A percentile compares a stretch with the other conserved stretches of the same genome.
Conservation (phyloP, 2,329 filamentous ascomycete genomes). For the Aureobasidium sp. region DNA sequence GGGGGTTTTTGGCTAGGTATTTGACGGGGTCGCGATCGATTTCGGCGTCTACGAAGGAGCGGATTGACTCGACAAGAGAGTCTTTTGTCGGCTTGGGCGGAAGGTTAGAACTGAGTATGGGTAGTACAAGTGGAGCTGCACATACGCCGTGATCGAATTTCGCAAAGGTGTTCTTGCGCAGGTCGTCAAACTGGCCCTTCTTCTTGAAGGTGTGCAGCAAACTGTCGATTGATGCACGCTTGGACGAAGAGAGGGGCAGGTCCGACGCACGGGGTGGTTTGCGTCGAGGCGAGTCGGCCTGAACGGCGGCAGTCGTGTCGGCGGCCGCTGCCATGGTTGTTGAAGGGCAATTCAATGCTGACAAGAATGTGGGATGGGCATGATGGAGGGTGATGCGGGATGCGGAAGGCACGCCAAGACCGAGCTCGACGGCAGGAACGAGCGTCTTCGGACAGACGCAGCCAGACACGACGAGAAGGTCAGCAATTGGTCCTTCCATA, state of each 20-base stretch:
- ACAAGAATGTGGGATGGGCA: background rate
- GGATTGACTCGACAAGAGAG: slow-evolving; percentile 35
- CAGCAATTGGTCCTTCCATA: background rate
- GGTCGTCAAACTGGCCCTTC: slow-evolving; percentile 72
- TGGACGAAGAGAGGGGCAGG: slow-evolving; percentile 65
- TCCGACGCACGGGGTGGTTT: slow-evolving; percentile 68
- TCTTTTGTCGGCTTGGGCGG: slow-evolving; percentile 58
- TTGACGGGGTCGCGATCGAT: slow-evolving; percentile 63
- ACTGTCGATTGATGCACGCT: slow-evolving; percentile 64
- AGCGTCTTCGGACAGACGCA: background rate
- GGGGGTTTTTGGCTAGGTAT: slow-evolving; percentile 65
- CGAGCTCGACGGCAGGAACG: slow-evolving; percentile 10
- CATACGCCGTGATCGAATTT: slow-evolving; percentile 65
- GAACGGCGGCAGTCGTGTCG: slow-evolving; percentile 4
- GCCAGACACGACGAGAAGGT: slow-evolving; percentile 9
- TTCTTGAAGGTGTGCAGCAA: slow-evolving; percentile 80
- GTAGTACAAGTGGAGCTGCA: background rate
- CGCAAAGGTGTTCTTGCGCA: slow-evolving; percentile 70
- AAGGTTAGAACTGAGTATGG: background rate
- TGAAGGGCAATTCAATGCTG: background rate
- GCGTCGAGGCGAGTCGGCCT: slow-evolving; percentile 29
- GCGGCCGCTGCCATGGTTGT: slow-evolving; percentile 19
- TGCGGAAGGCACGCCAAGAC: slow-evolving; percentile 7
- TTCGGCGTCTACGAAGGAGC: slow-evolving; percentile 60
- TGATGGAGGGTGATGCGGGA: background rate